Conservation (phyloP, 2,329 filamentous ascomycete genomes). For the Aaosphaeria pasadenensis region DNA sequence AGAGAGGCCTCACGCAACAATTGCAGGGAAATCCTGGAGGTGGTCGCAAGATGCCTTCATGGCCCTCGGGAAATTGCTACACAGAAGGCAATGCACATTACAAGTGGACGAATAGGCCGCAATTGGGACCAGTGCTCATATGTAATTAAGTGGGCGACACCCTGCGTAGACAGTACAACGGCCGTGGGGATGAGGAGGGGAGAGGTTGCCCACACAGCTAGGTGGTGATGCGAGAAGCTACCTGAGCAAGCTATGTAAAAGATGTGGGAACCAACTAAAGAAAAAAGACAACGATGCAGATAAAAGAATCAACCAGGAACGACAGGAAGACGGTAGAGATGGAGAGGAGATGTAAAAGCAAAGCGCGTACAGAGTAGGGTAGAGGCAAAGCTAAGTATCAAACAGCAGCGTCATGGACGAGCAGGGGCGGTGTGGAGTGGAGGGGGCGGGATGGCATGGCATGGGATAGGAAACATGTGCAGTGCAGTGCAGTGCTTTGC, state of each 20-base stretch:
- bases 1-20: slow-evolving; percentile 19
- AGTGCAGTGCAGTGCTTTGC: not conserved
- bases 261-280: slow-evolving; percentile 5
- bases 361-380: slow-evolving; percentile 12
- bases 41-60: slow-evolving; percentile 7
- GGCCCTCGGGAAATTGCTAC: slow-evolving; percentile 13
- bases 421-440: slow-evolving; percentile 13
- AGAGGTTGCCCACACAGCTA: too few relatives aligned
- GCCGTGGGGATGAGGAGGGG: not conserved
- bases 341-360: too few relatives aligned
- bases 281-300: slow-evolving; percentile 24
- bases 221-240: not conserved
- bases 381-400: slow-evolving; percentile 26
- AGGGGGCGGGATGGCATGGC: not conserved
- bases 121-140: slow-evolving; percentile 1
- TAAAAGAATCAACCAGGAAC: slow-evolving; percentile 7
- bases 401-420: slow-evolving; percentile 18
- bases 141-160: not conserved
- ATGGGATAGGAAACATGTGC: not conserved
- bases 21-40: slow-evolving; percentile 14
- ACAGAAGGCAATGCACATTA: slow-evolving; percentile 16
- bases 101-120: slow-evolving; percentile 2
- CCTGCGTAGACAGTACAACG: not conserved
- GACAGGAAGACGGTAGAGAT: too few relatives aligned
- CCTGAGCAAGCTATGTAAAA: slow-evolving; percentile 1